Conservation (phyloP, 768 basidiomycete genomes). For the Mycena vitilis region DNA sequence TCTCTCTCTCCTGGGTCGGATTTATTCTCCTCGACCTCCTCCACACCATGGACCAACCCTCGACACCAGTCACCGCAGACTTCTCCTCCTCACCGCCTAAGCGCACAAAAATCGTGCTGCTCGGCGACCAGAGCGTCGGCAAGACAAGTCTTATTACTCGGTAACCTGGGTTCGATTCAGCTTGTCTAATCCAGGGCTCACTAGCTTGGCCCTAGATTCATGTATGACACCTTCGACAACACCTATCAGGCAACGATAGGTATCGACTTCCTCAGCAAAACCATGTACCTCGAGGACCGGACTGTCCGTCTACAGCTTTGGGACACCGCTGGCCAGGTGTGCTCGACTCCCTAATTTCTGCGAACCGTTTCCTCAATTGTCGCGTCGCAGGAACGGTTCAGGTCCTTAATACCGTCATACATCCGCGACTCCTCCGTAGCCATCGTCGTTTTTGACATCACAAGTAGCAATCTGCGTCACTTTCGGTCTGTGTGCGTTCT, state of each 20-base stretch:
- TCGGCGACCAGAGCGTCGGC: conserved; percentile 97
- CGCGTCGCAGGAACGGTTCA: conserved; percentile 85
- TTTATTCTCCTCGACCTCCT: conserved; percentile 24
- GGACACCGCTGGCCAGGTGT: conserved; percentile 97
- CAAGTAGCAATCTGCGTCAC: conserved; percentile 69
- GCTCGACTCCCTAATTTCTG: not conserved
- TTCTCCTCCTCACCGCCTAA: conserved; percentile 92
- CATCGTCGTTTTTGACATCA: conserved; percentile 99
- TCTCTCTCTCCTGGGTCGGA: not conserved
- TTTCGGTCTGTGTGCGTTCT: conserved; percentile 17
- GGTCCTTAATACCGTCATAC: conserved; percentile 97
- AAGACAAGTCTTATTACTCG: conserved; percentile 99
- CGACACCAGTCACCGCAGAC: conserved; percentile 80
- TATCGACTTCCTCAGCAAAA: conserved; percentile 99
- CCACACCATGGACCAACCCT: conserved; percentile 30
- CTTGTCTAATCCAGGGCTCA: conserved; percentile 9
- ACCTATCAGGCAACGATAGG: conserved; percentile 98
- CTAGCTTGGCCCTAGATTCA: conserved; percentile 68
- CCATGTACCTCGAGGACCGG: conserved; percentile 98
- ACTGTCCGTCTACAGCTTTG: conserved; percentile 97
- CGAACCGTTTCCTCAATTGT: conserved; percentile 10
- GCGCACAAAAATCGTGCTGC: conserved; percentile 95
- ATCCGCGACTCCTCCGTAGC: conserved; percentile 99
- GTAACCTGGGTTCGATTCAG: conserved; percentile 52
- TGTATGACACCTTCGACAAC: conserved; percentile 99